Conservation (phyloP, 129 eudicot genomes). For the Flaveria bidentis region DNA sequence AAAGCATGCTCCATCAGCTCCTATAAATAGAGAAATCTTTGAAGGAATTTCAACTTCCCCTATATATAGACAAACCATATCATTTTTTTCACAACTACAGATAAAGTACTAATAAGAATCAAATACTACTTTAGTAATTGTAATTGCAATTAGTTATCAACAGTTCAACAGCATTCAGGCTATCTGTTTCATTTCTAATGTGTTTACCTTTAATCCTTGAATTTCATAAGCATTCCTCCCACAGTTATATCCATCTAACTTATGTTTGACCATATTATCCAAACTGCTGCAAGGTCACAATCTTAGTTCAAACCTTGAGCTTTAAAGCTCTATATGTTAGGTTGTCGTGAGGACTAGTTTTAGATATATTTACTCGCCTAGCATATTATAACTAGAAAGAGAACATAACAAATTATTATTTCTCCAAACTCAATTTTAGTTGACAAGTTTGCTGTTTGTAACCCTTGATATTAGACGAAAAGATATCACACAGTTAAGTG, state of each 20-base stretch:
- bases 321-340: background rate
- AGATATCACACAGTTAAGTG: constrained; percentile 4
- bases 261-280: background rate
- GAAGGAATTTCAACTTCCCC: background rate
- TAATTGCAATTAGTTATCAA: background rate
- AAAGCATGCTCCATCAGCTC: background rate
- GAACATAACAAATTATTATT: background rate
- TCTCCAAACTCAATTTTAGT: background rate
- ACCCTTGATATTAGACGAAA: constrained; percentile 1
- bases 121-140: background rate
- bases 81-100: background rate
- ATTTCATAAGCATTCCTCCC: constrained; percentile 6
- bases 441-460: constrained; percentile 12
- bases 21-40: background rate
- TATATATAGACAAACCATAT: background rate
- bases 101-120: background rate
- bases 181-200: constrained; percentile 5
- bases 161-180: background rate
- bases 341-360: background rate
- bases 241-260: background rate
- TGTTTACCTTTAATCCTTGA: background rate
- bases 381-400: constrained; percentile 8
- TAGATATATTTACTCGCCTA: background rate
- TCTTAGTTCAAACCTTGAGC: constrained; percentile 6
- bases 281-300: constrained; percentile 6